These are phyloP conservation scores for Gaillardinia entomophila DNA, from an alignment of 805 yeast species.

Conservation along the genomic window DNA sequence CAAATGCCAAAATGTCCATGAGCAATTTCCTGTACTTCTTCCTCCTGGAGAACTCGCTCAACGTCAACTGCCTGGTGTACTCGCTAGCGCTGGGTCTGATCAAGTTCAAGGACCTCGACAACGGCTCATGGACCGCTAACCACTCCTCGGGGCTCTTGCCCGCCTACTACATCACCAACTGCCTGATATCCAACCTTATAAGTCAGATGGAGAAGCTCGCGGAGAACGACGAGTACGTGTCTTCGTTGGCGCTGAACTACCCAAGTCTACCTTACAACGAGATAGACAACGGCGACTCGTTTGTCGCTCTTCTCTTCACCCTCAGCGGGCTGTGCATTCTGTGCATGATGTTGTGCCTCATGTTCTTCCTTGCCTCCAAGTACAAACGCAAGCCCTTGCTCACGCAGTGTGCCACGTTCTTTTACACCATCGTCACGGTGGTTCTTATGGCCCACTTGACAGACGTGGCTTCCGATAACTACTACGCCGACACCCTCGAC, in stretches of 20 bases:
- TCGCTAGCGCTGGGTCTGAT: constrained; percentile 29
- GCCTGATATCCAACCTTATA: constrained; percentile 24
- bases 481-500: constrained; percentile 49
- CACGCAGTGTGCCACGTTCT: constrained; percentile 52
- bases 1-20: neutral
- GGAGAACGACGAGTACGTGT: neutral
- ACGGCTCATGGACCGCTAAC: constrained; percentile 9
- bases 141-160: constrained; percentile 22
- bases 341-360: constrained; percentile 64
- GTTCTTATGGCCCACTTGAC: constrained; percentile 44
- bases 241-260: neutral
- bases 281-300: constrained; percentile 34
- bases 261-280: constrained; percentile 17
- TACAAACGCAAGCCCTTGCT: constrained; percentile 51
- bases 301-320: constrained; percentile 45
- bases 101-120: constrained; percentile 11
- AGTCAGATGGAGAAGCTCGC: constrained; percentile 30
- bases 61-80: constrained; percentile 32
- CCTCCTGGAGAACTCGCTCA: neutral
- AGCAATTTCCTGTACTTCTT: neutral
- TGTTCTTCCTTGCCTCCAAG: constrained; percentile 46
- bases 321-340: constrained; percentile 51
- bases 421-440: constrained; percentile 51
- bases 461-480: constrained; percentile 43
- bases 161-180: constrained; percentile 44